Percentiles rank a stretch among this genome's conserved stretches.
phyloP scores from a whole-genome alignment of 768 basidiomycete genomes.

The Mycena epipterygia region DNA sequence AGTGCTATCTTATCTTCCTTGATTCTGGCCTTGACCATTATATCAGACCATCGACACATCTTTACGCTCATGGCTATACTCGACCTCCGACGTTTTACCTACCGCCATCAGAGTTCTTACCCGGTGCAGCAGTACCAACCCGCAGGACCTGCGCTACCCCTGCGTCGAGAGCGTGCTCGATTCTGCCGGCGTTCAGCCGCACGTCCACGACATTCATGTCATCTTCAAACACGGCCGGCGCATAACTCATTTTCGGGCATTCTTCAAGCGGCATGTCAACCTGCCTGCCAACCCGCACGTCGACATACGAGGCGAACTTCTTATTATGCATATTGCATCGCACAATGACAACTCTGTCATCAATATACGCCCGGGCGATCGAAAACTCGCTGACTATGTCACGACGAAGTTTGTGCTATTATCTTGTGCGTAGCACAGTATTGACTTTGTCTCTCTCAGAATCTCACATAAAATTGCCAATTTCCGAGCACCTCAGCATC shows the following conservation, averaged over 20 bases:
- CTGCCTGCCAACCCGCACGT: background rate
- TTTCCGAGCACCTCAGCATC: too few relatives aligned
- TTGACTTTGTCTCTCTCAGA: too few relatives aligned
- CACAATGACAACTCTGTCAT: background rate
- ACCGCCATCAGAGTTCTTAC: too few relatives aligned
- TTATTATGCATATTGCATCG: background rate
- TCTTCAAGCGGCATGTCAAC: background rate
- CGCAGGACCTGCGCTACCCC: background rate
- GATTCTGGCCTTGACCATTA: too few relatives aligned
- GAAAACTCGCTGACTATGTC: background rate
- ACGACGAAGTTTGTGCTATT: too few relatives aligned
- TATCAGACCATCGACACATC: too few relatives aligned
- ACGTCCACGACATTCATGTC: background rate
- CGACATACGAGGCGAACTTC: background rate
- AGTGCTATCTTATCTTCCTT: too few relatives aligned
- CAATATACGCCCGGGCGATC: background rate
- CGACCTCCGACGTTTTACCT: too few relatives aligned
- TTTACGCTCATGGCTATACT: too few relatives aligned
- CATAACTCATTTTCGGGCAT: background rate
- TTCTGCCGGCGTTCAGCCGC: background rate
- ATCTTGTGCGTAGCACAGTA: too few relatives aligned
- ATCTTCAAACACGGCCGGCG: background rate
- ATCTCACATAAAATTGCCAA: background rate
- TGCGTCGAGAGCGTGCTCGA: background rate
- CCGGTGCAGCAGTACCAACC: too few relatives aligned